phyloP scores from a whole-genome alignment of 352 stramenopile genomes.

The Phytophthora uliginosa region DNA sequence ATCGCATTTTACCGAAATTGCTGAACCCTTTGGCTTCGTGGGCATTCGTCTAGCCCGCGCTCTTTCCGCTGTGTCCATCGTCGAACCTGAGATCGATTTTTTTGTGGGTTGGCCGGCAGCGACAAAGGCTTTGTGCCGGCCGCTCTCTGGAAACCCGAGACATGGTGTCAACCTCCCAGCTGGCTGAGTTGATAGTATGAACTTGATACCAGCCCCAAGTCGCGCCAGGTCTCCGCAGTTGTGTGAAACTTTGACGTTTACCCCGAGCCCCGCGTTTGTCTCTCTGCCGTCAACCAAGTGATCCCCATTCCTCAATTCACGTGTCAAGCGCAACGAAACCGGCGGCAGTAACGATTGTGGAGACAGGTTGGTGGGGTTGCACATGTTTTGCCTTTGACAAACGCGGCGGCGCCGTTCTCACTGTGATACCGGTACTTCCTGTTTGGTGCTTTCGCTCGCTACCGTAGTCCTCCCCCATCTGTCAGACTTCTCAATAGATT shows the following conservation, averaged over 20 bases:
- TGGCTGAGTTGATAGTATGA: conserved; percentile 12
- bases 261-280: conserved; percentile 17
- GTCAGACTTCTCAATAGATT: conserved; percentile 12
- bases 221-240: conserved; percentile 14
- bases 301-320: conserved; percentile 32
- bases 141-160: conserved; percentile 34
- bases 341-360: conserved; percentile 32
- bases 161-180: conserved; percentile 25
- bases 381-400: conserved; percentile 30
- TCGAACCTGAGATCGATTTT: conserved; percentile 21
- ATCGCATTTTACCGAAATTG: background rate
- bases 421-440: conserved; percentile 16
- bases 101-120: conserved; percentile 29
- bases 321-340: conserved; percentile 23
- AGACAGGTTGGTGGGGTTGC: conserved; percentile 35
- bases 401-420: conserved; percentile 13
- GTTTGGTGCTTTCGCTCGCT: conserved; percentile 8
- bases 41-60: background rate
- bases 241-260: background rate
- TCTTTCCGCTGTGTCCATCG: background rate
- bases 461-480: conserved; percentile 24
- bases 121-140: conserved; percentile 4
- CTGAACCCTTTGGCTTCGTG: background rate
- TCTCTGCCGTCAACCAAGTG: conserved; percentile 33
- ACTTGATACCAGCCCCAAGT: conserved; percentile 17